phyloP scores from a whole-genome alignment of 495 filamentous ascomycete species.

The Trichoderma parareesei region DNA sequence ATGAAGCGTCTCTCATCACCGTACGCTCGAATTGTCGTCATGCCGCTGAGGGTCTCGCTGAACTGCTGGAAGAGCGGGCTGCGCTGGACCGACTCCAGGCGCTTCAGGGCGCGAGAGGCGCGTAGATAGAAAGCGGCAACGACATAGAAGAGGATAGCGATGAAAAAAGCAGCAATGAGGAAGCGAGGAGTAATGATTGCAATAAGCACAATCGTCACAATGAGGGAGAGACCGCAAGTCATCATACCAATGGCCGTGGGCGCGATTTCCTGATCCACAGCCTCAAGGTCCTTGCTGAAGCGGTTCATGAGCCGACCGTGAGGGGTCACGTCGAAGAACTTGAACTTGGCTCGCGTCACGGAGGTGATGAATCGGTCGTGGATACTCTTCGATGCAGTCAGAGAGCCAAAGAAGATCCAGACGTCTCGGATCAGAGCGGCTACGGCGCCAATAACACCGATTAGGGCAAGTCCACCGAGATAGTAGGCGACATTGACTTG shows the following conservation, averaged over 20 bases:
- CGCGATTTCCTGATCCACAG: conserved; percentile 92
- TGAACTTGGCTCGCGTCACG: conserved; percentile 83
- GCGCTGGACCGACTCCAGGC: conserved; percentile 86
- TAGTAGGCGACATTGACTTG: conserved; percentile 79
- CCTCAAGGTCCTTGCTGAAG: conserved; percentile 95
- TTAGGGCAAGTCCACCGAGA: conserved; percentile 68
- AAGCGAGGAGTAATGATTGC: conserved; percentile 88
- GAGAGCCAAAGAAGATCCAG: conserved; percentile 85
- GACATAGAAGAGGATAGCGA: conserved; percentile 70
- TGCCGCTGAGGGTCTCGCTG: conserved; percentile 88
- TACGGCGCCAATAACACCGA: conserved; percentile 64
- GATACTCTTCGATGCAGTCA: conserved; percentile 79
- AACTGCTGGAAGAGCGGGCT: conserved; percentile 98
- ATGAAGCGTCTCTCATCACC: conserved; percentile 91
- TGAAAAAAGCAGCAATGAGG: conserved; percentile 79
- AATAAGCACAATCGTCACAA: conserved; percentile 89
- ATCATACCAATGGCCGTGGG: conserved; percentile 68
- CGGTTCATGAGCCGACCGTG: conserved; percentile 97
- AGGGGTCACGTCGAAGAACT: conserved; percentile 96
- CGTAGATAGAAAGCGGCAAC: conserved; percentile 84
- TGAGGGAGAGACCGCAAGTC: conserved; percentile 50
- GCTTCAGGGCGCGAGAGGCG: conserved; percentile 87
- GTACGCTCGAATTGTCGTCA: conserved; percentile 97
- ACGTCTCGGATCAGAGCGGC: conserved; percentile 73
- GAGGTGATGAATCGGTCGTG: conserved; percentile 71